Conservation (phyloP, 805 yeast species). For the Lipomyces orientalis region DNA sequence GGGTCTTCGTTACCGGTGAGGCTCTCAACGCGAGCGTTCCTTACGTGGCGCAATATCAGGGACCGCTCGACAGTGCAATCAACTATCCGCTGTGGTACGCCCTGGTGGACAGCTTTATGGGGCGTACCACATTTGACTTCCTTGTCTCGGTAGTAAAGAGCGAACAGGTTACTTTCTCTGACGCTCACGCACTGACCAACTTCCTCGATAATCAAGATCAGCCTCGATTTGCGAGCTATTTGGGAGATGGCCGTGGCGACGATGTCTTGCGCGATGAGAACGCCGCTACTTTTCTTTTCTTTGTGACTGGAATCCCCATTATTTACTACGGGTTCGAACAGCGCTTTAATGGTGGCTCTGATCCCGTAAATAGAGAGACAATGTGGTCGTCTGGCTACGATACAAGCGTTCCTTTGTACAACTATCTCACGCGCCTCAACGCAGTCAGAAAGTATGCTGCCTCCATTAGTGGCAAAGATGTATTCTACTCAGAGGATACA, state of each 20-base stretch:
- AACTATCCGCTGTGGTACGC: slow-evolving; percentile 15
- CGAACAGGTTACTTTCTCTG: slow-evolving; percentile 1
- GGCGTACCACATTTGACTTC: slow-evolving; percentile 2
- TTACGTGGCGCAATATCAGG: slow-evolving; percentile 15
- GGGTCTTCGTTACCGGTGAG: slow-evolving; percentile 20
- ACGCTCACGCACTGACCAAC: not conserved
- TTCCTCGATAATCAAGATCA: slow-evolving; percentile 23
- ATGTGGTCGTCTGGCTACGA: slow-evolving; percentile 21
- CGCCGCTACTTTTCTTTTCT: slow-evolving; percentile 11
- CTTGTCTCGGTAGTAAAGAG: not conserved
- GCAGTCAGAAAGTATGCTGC: slow-evolving; percentile 10
- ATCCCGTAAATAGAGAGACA: slow-evolving; percentile 23
- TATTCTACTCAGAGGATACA: not conserved
- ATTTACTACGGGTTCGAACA: slow-evolving; percentile 27
- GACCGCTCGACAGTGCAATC: slow-evolving; percentile 15
- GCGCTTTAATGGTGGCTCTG: slow-evolving; percentile 17
- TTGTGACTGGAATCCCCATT: slow-evolving; percentile 19
- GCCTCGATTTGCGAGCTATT: slow-evolving; percentile 17
- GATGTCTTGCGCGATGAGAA: slow-evolving; percentile 9
- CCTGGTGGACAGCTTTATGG: not conserved
- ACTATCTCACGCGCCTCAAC: slow-evolving; percentile 4
- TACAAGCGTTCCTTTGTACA: slow-evolving; percentile 7
- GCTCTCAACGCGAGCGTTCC: slow-evolving; percentile 7
- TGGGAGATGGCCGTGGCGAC: not conserved
- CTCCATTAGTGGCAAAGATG: not conserved